Evolutionary conservation across 192 early-diverging fungal species (phyloP).

Genomic region (Backusella luteola): DNA sequence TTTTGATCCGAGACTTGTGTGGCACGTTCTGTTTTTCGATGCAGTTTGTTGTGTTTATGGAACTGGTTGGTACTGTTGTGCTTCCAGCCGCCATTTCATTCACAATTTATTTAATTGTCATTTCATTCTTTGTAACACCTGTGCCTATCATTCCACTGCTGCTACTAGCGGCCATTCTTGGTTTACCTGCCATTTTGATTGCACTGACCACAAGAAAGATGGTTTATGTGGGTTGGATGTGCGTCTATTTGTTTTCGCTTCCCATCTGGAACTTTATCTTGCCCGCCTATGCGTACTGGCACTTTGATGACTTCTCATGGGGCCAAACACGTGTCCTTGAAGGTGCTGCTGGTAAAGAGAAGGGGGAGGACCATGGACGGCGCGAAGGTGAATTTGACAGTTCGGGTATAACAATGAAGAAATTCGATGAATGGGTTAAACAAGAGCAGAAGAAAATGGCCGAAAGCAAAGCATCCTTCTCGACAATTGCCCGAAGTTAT

Average conservation of each 20-base stretch:
- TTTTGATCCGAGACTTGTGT: conserved; percentile 81
- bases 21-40: conserved; percentile 91
- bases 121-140: conserved; percentile 65
- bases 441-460: conserved; percentile 16
- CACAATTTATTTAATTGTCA: conserved; percentile 78
- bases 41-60: conserved; percentile 97
- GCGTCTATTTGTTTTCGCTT: conserved; percentile 49
- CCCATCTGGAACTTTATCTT: conserved; percentile 81
- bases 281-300: conserved; percentile 79
- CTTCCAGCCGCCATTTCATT: conserved; percentile 88
- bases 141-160: conserved; percentile 64
- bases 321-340: conserved; percentile 73
- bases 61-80: conserved; percentile 87
- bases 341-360: conserved; percentile 50
- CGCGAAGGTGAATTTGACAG: conserved; percentile 77
- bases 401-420: conserved; percentile 69
- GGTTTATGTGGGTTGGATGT: conserved; percentile 91
- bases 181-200: conserved; percentile 88
- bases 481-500: conserved; percentile 16
- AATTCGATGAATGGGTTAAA: conserved; percentile 65
- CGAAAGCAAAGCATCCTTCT: conserved; percentile 4
- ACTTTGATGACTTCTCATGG: conserved; percentile 89
- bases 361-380: conserved; percentile 58
- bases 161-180: conserved; percentile 78
- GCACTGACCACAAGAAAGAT: conserved; percentile 80